phyloP scores from a whole-genome alignment of 768 basidiomycete genomes.

The Dacryopinax spathularia region DNA sequence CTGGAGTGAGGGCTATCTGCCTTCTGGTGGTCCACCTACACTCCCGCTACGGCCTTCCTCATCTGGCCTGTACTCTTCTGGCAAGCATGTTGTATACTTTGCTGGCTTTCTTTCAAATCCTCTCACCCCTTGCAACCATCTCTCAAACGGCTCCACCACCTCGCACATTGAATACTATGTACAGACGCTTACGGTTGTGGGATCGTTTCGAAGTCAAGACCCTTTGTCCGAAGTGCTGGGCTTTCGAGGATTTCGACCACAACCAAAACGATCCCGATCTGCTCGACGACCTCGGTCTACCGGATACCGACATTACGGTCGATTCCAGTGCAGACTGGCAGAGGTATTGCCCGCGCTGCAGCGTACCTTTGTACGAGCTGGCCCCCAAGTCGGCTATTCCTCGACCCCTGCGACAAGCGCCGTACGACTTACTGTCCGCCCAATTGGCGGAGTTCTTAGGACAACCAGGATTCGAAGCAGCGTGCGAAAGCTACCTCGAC shows the following conservation, averaged over 20 bases:
- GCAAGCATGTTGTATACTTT: neutral
- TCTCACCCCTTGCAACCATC: neutral
- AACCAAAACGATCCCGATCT: neutral
- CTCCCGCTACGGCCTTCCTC: neutral
- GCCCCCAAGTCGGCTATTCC: neutral
- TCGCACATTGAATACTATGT: neutral
- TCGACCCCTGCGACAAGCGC: neutral
- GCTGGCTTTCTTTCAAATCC: neutral
- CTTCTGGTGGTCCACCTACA: neutral
- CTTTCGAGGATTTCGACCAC: neutral
- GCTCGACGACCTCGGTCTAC: neutral
- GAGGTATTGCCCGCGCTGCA: neutral
- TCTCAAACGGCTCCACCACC: neutral
- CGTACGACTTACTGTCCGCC: neutral
- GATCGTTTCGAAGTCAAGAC: neutral
- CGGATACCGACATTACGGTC: neutral
- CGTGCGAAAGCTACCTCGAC: conserved; percentile 13
- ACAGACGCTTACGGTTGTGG: neutral
- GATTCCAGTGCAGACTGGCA: neutral
- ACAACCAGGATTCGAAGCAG: conserved; percentile 18
- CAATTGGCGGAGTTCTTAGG: neutral
- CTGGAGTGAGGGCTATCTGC: neutral
- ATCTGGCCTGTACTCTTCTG: neutral
- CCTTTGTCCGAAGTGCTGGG: neutral
- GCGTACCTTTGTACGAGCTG: neutral